Conservation (phyloP, 768 basidiomycete genomes). For the Boletus rex-veris region DNA sequence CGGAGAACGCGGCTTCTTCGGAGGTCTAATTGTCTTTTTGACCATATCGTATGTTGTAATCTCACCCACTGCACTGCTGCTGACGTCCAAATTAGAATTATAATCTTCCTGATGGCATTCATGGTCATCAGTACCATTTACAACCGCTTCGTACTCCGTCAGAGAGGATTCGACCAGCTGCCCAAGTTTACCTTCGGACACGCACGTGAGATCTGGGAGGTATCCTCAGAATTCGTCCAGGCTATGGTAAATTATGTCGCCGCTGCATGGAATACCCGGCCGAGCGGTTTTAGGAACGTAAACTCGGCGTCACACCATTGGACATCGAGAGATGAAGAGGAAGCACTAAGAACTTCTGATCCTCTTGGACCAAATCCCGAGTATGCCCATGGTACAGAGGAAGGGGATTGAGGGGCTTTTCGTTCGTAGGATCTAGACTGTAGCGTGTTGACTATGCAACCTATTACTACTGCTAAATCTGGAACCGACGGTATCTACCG, state of each 20-base stretch:
- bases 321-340: conserved; percentile 32
- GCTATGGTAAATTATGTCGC: conserved; percentile 9
- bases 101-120: conserved; percentile 60
- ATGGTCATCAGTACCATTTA: conserved; percentile 68
- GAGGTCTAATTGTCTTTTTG: conserved; percentile 55
- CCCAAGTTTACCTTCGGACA: conserved; percentile 51
- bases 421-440: conserved; percentile 12
- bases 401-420: neutral
- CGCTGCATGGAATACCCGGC: conserved; percentile 17
- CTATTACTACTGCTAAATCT: conserved; percentile 24
- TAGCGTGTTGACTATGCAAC: neutral
- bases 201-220: conserved; percentile 18
- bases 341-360: conserved; percentile 22
- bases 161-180: conserved; percentile 69
- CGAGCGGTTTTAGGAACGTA: conserved; percentile 7
- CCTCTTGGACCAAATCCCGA: conserved; percentile 19
- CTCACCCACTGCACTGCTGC: neutral
- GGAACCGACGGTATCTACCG: conserved; percentile 9
- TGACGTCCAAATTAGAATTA: conserved; percentile 37
- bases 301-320: conserved; percentile 31
- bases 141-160: conserved; percentile 71
- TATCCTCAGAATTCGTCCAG: conserved; percentile 19
- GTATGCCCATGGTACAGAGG: neutral
- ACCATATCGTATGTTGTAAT: conserved; percentile 52
- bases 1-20: conserved; percentile 46